Conservation (phyloP, 306 rosid genomes). For the Malus sylvestris region DNA sequence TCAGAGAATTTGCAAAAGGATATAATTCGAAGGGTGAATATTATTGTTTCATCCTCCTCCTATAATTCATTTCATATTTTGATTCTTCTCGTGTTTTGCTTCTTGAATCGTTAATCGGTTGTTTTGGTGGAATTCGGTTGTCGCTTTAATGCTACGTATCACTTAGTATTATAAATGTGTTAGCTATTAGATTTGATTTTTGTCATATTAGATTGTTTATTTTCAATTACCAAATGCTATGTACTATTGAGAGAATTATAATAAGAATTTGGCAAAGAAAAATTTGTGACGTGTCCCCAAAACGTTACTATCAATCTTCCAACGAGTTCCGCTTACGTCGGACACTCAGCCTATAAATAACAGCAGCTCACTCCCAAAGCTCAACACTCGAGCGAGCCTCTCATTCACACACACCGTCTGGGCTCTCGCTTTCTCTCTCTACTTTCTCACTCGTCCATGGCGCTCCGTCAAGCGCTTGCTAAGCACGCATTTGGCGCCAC, state of each 20-base stretch:
- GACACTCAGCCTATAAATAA: neutral
- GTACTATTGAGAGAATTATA: no score
- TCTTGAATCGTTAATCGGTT: neutral
- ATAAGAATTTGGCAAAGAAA: no score
- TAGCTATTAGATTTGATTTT: no score
- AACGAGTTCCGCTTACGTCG: neutral
- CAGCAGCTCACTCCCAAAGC: neutral
- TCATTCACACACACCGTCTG: neutral
- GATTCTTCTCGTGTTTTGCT: neutral
- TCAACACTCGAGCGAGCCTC: neutral
- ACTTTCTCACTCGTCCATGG: conserved; percentile 34
- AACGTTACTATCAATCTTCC: neutral
- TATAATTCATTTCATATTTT: no score
- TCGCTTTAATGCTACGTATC: no score
- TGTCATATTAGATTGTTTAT: no score
- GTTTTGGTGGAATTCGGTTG: neutral
- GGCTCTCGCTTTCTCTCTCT: neutral
- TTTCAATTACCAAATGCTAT: no score
- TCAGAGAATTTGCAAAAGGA: neutral
- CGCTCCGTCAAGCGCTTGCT: conserved; percentile 43
- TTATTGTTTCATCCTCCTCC: neutral
- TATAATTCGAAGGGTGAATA: neutral
- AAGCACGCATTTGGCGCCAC: conserved; percentile 25
- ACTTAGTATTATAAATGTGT: rapidly evolving
- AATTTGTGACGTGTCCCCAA: neutral